Percentiles rank a stretch among this genome's conserved stretches.
Evolutionary conservation across 78 protist species (phyloP).

Genomic region (Bodo saltans): DNA sequence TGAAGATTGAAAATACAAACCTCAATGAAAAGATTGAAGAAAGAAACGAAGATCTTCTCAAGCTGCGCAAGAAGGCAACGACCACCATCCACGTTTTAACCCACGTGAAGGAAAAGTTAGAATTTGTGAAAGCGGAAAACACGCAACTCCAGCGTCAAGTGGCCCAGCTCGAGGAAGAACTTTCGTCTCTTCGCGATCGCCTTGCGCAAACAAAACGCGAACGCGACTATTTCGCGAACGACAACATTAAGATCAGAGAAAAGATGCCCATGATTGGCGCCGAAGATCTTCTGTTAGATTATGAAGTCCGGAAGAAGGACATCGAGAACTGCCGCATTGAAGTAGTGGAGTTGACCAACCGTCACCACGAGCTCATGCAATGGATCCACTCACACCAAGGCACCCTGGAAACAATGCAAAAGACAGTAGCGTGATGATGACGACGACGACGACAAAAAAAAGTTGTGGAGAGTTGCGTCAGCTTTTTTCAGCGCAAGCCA

Average conservation of each 20-base stretch:
- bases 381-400: background rate
- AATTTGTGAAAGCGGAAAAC: slow-evolving; percentile 47
- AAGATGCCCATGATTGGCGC: slow-evolving; percentile 45
- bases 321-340: slow-evolving; percentile 7
- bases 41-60: slow-evolving; percentile 66
- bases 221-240: slow-evolving; percentile 47
- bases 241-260: slow-evolving; percentile 2
- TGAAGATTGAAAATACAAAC: slow-evolving; percentile 80
- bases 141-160: background rate
- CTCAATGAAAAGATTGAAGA: slow-evolving; percentile 82
- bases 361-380: slow-evolving; percentile 29
- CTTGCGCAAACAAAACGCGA: slow-evolving; percentile 42
- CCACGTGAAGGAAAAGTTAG: slow-evolving; percentile 75
- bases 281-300: slow-evolving; percentile 51
- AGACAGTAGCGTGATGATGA: no score
- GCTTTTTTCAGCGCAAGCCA: no score
- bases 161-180: slow-evolving; percentile 8
- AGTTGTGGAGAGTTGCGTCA: no score
- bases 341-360: slow-evolving; percentile 19
- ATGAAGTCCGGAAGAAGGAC: slow-evolving; percentile 39
- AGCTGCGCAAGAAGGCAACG: slow-evolving; percentile 63
- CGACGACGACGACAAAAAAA: no score
- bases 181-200: slow-evolving; percentile 14
- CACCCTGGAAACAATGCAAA: no score
- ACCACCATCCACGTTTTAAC: slow-evolving; percentile 54